Evolutionary conservation across 176 grass and related monocot species (phyloP), one percentile per base, ranked within the genome.

Genomic region (Tillandsia fasciculata): DNA sequence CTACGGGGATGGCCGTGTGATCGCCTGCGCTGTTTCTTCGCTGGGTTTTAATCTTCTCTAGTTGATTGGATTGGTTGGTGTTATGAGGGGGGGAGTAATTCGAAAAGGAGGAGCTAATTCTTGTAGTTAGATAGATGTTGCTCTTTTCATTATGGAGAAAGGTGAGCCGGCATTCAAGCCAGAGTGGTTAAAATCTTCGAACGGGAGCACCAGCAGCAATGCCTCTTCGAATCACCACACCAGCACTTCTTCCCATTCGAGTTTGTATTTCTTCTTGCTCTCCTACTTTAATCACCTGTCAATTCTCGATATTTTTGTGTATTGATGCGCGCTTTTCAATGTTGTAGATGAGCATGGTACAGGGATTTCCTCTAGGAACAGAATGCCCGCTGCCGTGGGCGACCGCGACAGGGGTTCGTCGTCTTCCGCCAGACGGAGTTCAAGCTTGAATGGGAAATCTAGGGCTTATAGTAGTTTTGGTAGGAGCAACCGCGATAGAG

Each of bases 381-480:
- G 27, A 70, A 53, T 49, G 33, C 53, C 74, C 17, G 50, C 70
- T 10, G 59, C 64, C 12, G 70, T 61, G 56, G 10, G n/a, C 7
- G 48, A 83, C 57, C 63, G 17, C 8, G 81, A 83, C 14, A 75
- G 65, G 64, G 71, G 68, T 47, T 49, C 52, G 8, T 65, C 56
- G 20, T 47, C 71, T 26, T 69, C 64, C 42, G 24, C 72, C 13
- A 51, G 49, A 61, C 65, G 76, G 56, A 75, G 82, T 42, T 64
- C 65, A 27, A 79, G 70, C 49, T 70, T 65, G 33, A 78, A 84
- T 17, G 64, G 65, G 17, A 84, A 78, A 79, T 84, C 82, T 58
- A 61, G 63, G 70, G 82, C 76, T 28, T 79, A 79, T 65, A 84
- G 82, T 74, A 84, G 76, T 79, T 84, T 84, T 70, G 75, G 82